Evolutionary conservation across 148 eudicot species (phyloP), one percentile per base, ranked within the genome.

Genomic region (Silene uniflora): DNA sequence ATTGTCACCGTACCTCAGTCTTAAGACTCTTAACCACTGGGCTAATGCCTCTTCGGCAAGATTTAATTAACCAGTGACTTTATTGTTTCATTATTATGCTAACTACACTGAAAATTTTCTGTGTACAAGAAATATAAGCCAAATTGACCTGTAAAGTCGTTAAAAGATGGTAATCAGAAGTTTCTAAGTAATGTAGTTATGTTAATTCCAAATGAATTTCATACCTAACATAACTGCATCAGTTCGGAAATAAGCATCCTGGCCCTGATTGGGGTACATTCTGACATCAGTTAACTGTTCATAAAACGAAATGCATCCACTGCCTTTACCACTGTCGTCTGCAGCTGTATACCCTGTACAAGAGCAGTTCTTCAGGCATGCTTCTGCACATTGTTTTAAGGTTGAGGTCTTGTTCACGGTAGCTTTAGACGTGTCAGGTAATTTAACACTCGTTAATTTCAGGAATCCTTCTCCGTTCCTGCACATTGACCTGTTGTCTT

Each of bases 311-410:
- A 88, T 79, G 54, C 91, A 88, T 44, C 91, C 90, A n/a, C 23
- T 74, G 13, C 78, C 83, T 32, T 46, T 79, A 39, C 19, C 47
- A 14, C 62, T 78, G 67, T 81, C 72, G 22, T 80, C 75, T 12
- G 85, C 87, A 63, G 80, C 74, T 2, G 84, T 73, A 24, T 84
- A 88, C 0, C 84, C 91, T 27, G 63, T 46, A 71, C 89, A 88
- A 19, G 84, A 73, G 70, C 91, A 88, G 71, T 88, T 86, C 19
- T 47, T 78, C 70, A 86, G 61, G 76, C 91, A 88, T 25, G 72
- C 73, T 46, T 58, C 18, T 44, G 72, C 73, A 6, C 91, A 88
- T 2, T 75, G 71, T 72, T 83, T 78, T 24, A 69, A 10, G 6
- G 80, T 79, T 59, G 61, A 52, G 56, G 56, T 78, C 32, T 21